Base-by-base conservation (phyloP, 805 yeast species). In the Sugiyamaella smithiae region DNA sequence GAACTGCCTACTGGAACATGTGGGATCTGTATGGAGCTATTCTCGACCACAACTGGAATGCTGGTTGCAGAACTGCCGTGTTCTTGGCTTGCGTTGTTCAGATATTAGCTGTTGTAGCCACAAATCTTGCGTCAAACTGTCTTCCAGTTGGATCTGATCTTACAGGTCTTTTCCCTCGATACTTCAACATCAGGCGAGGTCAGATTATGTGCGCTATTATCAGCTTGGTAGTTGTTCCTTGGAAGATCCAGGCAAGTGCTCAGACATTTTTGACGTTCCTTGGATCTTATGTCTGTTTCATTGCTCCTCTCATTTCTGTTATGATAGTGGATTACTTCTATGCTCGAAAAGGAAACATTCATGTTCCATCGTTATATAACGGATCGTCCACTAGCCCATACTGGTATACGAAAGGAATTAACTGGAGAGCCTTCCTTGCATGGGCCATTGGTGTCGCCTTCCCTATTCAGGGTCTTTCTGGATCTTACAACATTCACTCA, bases 141-240 rank as follows among this genome's bases (percentile, higher is more conserved):
- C 65, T 76, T 31, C 69, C 77, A 2, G 72, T 75, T 36, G 79
- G 78, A 19, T 75, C 75, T 1, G 81, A 76, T 48, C 63, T 74
- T 43, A 67, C 77, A 8, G 76, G 76, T 1, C 58, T 75, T 56
- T 59, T 71, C 40, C 80, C 80, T 2, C 66, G 71, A 32, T 74
- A 63, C 61, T 57, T 76, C 52, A 74, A 67, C 62, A 66, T 69
- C 38, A 59, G 71, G 52, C 59, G 73, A 48, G 73, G 72, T 28
- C 60, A 35, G 16, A 16, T 35, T 5, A 19, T 20, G 3, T 35
- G 38, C 16, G 38, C 38, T 4, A 20, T 35, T 9, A 35, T 35
- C 22, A 35, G 38, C 7, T 20, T 35, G 38, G 38, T 35, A 14
- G 38, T 35, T 4, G 38, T 33, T 14, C 57, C 57, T 9, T 54